Evolutionary conservation across 371 early-diverging fungal genomes (phyloP), one percentile per base, ranked within the genome.

Genomic region (Mortierella sp.): DNA sequence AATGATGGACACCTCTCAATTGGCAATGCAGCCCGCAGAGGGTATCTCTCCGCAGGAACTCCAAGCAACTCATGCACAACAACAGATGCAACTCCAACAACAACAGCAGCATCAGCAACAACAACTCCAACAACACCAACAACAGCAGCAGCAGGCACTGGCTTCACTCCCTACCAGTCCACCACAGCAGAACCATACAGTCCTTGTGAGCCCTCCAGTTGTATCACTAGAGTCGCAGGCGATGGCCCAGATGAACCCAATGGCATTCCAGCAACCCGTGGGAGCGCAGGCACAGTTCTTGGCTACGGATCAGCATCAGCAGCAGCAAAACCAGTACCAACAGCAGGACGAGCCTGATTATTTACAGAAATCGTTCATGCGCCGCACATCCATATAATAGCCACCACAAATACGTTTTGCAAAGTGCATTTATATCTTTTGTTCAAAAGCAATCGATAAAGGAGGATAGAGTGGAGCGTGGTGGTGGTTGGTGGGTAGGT

Each of bases 101-200:
- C 61, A 58, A 19, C 68, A 74, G n/a, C 74, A 64, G 26, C 68
- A 74, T 1, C 77, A 71, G 26, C 77, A 66, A 40, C 72, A 66
- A 14, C 55, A 44, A 39, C 72, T 71, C 8, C 58, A 66, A 4
- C 66, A 52, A 22, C 66, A 66, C 26, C 61, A 58, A 39, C 68
- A 74, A n/a, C 74, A 64, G 22, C 74, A 74, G 45, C 66, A 68
- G 29, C 77, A 65, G 19, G 44, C 68, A 8, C 13, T 77, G 61
- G 26, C 34, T 45, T 70, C 76, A 2, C 41, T 64, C 19, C 73
- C 78, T 16, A 64, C 68, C 11, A 72, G 74, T 58, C 55, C 79
- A n/a, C 16, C 68, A 29, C 65, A 24, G 3, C 79, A 68, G 40
- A 73, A 67, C 5, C 73, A 64, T n/a, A 64, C 74, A 24, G 45